Evolutionary conservation across 225 moss, liverwort and hornwort genomes (phyloP), one percentile per base, ranked within the genome.

Genomic region (Bryoerythrophyllum caledonicum): DNA sequence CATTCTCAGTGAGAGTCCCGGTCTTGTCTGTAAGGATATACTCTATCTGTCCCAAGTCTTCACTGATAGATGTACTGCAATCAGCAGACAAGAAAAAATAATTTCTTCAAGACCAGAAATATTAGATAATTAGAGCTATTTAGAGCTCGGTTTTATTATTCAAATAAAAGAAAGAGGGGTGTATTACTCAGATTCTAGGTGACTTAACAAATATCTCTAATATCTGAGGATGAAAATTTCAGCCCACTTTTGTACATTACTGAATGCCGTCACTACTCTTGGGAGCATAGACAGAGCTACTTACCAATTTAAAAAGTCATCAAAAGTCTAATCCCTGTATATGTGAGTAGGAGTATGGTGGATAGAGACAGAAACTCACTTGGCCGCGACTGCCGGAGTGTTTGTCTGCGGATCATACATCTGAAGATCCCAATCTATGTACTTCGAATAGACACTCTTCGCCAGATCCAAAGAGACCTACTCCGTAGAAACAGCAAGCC

Each of bases 1-100:
- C 75, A 85, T 99, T 99, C 74, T 99, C 95, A 65, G 99, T 99
- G 56, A 99, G 90, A 32, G 99, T 99, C 63, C 99, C 99, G 60
- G 99, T 99, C 83, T 99, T 99, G 70, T 99, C 99, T 37, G 99
- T 95, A 7, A 99, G 89, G 70, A 99, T 89, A 57, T 93, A 99
- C 71, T 99, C 93, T 79, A 99, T 89, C 76, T 99, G 99, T 48
- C 99, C 99, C 80, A 99, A 79, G 75, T 99, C 99, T 89, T 99
- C 99, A 79, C 88, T 92, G 67, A 99, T 92, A 69, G 91, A 93
- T 84, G 99, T 99, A 83, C 92, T 96, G 96, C 90, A 93, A 83
- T 87, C 77, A 79, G 75, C 70, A 69, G 49, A 86, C 25, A 56
- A 57, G 55, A 62, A 66, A 80, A 67, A 62, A 77, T 27, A 76